These are phyloP conservation scores for Alnus glutinosa DNA, from an alignment of 306 rosid genomes.

Conservation along the genomic window DNA sequence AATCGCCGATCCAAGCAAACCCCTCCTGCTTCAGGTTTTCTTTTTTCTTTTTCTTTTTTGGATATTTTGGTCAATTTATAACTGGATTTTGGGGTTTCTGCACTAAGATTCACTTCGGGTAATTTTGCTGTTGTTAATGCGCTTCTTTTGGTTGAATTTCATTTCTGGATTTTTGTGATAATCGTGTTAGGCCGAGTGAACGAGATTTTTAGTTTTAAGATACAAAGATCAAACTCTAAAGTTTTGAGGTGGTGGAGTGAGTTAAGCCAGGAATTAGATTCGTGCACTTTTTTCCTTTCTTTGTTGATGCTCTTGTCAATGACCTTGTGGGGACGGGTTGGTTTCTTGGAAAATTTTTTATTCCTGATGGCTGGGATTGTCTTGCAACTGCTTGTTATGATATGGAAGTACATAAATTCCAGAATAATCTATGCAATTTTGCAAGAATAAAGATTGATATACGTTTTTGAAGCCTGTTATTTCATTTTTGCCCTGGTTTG, in stretches of 20 bases:
- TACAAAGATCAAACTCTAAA: background rate
- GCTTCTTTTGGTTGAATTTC: background rate
- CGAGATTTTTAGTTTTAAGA: constrained; percentile 6
- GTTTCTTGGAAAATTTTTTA: background rate
- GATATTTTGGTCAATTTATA: background rate
- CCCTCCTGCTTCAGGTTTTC: constrained; percentile 39
- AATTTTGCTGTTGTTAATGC: background rate
- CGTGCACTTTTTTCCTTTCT: too few species aligned
- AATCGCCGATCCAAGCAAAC: constrained; percentile 68
- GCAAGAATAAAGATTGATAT: too few species aligned
- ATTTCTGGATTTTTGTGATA: background rate
- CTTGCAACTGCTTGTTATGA: background rate
- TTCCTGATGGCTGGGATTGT: background rate
- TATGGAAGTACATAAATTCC: too few species aligned
- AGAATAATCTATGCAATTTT: too few species aligned
- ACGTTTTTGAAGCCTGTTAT: too few species aligned
- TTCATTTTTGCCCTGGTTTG: background rate
- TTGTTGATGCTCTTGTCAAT: too few species aligned
- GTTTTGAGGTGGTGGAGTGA: background rate
- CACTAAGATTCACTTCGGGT: background rate
- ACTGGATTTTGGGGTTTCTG: constrained; percentile 8
- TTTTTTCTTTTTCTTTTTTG: background rate
- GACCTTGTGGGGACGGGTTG: background rate
- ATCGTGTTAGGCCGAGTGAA: background rate
- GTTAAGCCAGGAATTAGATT: background rate